Conservation (phyloP, 176 grass and related monocot genomes). For the Raddia distichophylla region DNA sequence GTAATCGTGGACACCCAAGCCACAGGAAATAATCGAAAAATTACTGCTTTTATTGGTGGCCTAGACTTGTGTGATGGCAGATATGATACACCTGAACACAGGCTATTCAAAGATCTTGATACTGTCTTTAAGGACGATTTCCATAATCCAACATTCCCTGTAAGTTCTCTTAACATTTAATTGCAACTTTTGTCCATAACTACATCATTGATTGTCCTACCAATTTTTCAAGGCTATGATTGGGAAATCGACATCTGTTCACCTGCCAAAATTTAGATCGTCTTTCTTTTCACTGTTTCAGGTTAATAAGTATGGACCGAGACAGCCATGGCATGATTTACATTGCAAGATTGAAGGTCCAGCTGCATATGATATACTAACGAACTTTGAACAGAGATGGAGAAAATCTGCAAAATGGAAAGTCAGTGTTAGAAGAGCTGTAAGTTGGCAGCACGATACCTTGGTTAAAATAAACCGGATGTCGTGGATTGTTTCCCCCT, state of each 20-base stretch:
- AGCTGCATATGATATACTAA: constrained; percentile 85
- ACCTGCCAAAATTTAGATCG: constrained; percentile 4
- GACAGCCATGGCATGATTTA: constrained; percentile 95
- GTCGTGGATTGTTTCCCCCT: constrained; percentile 87
- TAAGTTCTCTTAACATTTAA: constrained; percentile 43
- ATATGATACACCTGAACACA: constrained; percentile 93
- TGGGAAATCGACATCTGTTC: neutral
- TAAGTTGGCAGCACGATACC: constrained; percentile 77
- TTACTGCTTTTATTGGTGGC: constrained; percentile 94
- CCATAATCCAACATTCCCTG: constrained; percentile 89
- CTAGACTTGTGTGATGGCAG: constrained; percentile 93
- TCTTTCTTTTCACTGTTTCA: constrained; percentile 24
- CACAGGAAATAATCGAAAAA: constrained; percentile 82
- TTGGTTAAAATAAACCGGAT: constrained; percentile 82
- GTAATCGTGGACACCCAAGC: constrained; percentile 89
- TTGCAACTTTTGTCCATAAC: neutral
- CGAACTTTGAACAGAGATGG: constrained; percentile 94
- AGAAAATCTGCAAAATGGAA: constrained; percentile 83
- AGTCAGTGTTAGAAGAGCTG: constrained; percentile 72
- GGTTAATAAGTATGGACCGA: constrained; percentile 63
- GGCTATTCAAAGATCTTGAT: constrained; percentile 78
- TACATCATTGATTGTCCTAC: neutral
- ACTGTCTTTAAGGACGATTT: constrained; percentile 77
- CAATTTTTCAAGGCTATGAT: neutral
- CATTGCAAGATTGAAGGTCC: constrained; percentile 94